Base-by-base conservation (phyloP, 345 rosid genomes). In the Linum lewisii region DNA sequence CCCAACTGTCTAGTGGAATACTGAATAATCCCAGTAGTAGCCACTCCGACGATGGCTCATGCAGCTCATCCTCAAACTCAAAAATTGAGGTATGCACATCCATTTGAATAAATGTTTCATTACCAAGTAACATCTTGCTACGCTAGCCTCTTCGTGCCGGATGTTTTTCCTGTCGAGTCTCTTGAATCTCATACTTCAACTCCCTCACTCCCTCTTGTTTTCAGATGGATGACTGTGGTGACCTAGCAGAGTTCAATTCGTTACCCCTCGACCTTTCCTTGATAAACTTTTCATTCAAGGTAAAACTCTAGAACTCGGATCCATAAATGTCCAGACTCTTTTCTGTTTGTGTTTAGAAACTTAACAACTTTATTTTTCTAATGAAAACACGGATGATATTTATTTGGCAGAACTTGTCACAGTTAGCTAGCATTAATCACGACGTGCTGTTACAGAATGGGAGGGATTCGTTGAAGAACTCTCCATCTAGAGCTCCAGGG, bases 281-380 rank as follows among this genome's bases (percentile, higher is more conserved):
- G 68, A 77, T 84, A 56, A 87, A 84, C 66, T 84, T 87, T 68
- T 87, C 95, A 64, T 87, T 87, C 72, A 87, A 87, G 90, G 95
- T 84, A 80, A 67, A 74, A 9, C 45, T 24, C 16, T 34, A 21
- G 6, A 23, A 44, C 44, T 13, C 58, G n/a, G n/a, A n/a, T n/a
- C n/a, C n/a, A n/a, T n/a, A n/a, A n/a, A n/a, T n/a, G n/a, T n/a
- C n/a, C n/a, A n/a, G n/a, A n/a, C n/a, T n/a, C n/a, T n/a, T n/a
- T n/a, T n/a, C n/a, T n/a, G n/a, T n/a, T 42, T 13, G 55, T 24
- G 20, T 36, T 63, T 29, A 36, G 24, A 36, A 34, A 57, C 21
- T 26, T 13, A 20, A 14, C 11, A 15, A 10, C 32, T 8, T 9
- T 51, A 50, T 15, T 24, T n/a, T 60, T 51, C 45, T 25, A 34